Percentiles rank a stretch among this genome's conserved stretches.
Evolutionary conservation across 805 yeast species (phyloP).

Genomic region (Ogataea glucozyma): DNA sequence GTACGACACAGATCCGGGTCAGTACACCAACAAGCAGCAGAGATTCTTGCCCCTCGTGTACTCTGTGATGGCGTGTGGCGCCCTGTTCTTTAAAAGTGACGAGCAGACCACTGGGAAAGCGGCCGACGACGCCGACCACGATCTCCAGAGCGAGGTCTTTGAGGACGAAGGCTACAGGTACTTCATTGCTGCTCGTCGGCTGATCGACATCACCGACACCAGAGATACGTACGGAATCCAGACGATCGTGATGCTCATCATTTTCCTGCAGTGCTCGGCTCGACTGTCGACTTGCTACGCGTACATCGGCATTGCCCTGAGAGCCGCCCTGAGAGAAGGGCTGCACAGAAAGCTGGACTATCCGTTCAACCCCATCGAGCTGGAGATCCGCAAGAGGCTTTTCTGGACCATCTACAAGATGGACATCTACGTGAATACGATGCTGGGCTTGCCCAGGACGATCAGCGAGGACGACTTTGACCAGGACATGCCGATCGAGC

Average conservation of each 20-base stretch:
- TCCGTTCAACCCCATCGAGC: constrained; percentile 70
- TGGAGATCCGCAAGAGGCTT: constrained; percentile 79
- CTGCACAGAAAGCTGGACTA: constrained; percentile 71
- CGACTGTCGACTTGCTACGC: constrained; percentile 84
- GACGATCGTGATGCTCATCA: constrained; percentile 80
- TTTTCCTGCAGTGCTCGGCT: constrained; percentile 87
- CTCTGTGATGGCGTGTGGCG: constrained; percentile 88
- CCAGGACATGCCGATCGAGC: constrained; percentile 80
- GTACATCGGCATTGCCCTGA: constrained; percentile 82
- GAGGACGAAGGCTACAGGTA: constrained; percentile 80
- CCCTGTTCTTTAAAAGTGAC: constrained; percentile 63
- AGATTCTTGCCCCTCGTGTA: constrained; percentile 78
- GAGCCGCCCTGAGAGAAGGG: constrained; percentile 82
- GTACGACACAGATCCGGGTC: constrained; percentile 72
- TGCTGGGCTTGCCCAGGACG: constrained; percentile 81
- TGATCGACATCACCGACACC: constrained; percentile 82
- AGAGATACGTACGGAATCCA: constrained; percentile 81
- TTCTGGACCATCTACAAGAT: constrained; percentile 90
- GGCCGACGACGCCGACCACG: constrained; percentile 28
- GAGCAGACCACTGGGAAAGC: constrained; percentile 33
- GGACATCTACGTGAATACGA: constrained; percentile 86
- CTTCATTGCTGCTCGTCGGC: constrained; percentile 75
- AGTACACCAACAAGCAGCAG: constrained; percentile 70
- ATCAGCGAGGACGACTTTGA: constrained; percentile 78
- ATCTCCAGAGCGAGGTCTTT: constrained; percentile 38